phyloP scores from a whole-genome alignment of 495 filamentous ascomycete species.

The Penicillium antarcticum region DNA sequence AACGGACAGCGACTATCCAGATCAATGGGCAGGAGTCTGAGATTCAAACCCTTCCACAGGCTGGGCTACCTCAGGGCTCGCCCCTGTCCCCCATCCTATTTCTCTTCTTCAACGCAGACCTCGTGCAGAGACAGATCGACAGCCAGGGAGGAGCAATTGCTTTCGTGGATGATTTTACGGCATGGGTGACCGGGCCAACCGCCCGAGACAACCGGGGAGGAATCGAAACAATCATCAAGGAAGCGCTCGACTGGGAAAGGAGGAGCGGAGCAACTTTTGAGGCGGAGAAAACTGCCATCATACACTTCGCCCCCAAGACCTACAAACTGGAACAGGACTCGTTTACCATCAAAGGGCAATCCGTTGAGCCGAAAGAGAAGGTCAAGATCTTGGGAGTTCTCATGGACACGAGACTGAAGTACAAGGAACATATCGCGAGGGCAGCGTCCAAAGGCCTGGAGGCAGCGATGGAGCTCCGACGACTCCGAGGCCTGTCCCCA shows the following conservation, averaged over 20 bases:
- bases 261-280: conserved; percentile 25
- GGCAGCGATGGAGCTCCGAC: conserved; percentile 28
- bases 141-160: no score
- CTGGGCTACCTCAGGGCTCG: conserved; percentile 27
- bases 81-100: conserved; percentile 30
- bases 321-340: conserved; percentile 16
- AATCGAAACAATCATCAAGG: conserved; percentile 17
- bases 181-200: no score
- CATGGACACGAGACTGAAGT: conserved; percentile 22
- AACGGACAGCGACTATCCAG: conserved; percentile 5
- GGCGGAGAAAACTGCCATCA: conserved; percentile 25
- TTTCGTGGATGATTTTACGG: no score
- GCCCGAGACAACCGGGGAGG: no score
- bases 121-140: conserved; percentile 22
- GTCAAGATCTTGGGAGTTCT: conserved; percentile 21
- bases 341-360: conserved; percentile 24
- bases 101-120: conserved; percentile 29
- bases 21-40: conserved; percentile 7
- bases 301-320: conserved; percentile 24
- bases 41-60: conserved; percentile 8
- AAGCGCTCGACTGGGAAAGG: conserved; percentile 22
- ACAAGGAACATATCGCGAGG: no score
- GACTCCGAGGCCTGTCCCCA: conserved; percentile 24
- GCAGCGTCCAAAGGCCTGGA: conserved; percentile 27
- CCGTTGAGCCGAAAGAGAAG: conserved; percentile 14